Evolutionary conservation across 1,284 basidiomycete species (phyloP).

Genomic region (Pseudozyma sp.): DNA sequence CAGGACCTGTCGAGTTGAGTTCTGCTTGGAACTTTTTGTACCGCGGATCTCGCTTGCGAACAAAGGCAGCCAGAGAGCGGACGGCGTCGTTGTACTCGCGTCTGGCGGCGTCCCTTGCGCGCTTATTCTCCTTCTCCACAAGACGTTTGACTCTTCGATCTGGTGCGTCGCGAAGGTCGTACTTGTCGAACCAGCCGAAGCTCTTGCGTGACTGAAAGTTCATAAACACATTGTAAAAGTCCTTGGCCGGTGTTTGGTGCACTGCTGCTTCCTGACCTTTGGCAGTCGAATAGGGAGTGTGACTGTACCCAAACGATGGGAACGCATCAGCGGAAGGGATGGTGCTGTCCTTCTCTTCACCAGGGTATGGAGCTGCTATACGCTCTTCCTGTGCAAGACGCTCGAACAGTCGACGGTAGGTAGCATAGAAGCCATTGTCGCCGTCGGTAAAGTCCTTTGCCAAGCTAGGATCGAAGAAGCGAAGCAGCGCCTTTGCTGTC

Average conservation of each 20-base stretch:
- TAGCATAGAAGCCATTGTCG: constrained; percentile 80
- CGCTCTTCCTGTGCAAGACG: constrained; percentile 86
- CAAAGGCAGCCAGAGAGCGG: constrained; percentile 79
- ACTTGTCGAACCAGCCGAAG: constrained; percentile 88
- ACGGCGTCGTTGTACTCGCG: constrained; percentile 94
- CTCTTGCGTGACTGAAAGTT: constrained; percentile 89
- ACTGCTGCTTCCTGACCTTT: constrained; percentile 44
- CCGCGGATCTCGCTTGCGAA: constrained; percentile 92
- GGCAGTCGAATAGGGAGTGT: constrained; percentile 76
- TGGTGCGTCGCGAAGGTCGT: constrained; percentile 84
- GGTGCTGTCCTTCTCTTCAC: constrained; percentile 64
- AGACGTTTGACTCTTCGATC: constrained; percentile 82
- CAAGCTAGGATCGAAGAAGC: constrained; percentile 84
- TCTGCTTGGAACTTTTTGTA: constrained; percentile 75
- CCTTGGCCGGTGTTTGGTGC: constrained; percentile 56
- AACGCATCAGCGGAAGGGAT: constrained; percentile 46
- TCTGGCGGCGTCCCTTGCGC: constrained; percentile 84
- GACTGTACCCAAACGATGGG: constrained; percentile 85
- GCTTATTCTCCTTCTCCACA: constrained; percentile 97
- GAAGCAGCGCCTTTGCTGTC: constrained; percentile 81
- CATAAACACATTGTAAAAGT: constrained; percentile 87
- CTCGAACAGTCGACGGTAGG: constrained; percentile 88
- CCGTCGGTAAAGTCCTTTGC: constrained; percentile 75
- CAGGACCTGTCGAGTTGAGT: constrained; percentile 78
- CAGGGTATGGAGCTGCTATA: constrained; percentile 71